These are phyloP conservation scores for Plantago coronopus DNA, from an alignment of 305 asterid species.

Conservation along the genomic window DNA sequence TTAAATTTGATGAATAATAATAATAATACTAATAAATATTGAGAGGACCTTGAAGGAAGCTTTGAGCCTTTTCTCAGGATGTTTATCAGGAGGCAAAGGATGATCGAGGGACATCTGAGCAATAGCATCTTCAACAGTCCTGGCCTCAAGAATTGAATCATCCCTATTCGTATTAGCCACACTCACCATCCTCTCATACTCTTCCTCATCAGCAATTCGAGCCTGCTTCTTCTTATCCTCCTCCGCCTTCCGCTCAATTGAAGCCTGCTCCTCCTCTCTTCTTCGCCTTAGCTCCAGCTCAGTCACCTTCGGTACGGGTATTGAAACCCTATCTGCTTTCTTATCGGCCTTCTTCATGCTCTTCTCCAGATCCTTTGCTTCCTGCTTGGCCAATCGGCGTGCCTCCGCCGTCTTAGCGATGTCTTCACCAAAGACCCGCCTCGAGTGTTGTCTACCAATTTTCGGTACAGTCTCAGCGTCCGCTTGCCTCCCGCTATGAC, in stretches of 20 bases:
- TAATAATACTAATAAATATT: neutral
- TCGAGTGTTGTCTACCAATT: too few species aligned
- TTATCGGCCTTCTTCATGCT: constrained; percentile 73
- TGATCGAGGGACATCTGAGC: constrained; percentile 59
- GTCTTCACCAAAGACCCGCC: too few species aligned
- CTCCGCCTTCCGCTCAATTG: constrained; percentile 51
- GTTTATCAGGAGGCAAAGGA: constrained; percentile 68
- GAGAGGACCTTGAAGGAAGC: constrained; percentile 76
- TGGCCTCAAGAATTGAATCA: constrained; percentile 76
- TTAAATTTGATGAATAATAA: neutral
- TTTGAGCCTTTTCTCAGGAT: constrained; percentile 93
- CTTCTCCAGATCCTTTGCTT: constrained; percentile 75
- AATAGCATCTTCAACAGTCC: constrained; percentile 77
- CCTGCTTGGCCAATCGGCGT: constrained; percentile 76
- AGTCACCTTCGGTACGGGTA: constrained; percentile 80
- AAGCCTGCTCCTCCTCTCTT: constrained; percentile 77
- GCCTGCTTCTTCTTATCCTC: constrained; percentile 70
- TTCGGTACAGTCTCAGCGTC: too few species aligned
- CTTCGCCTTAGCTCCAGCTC: constrained; percentile 67
- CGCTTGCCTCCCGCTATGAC: too few species aligned
- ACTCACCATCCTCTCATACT: constrained; percentile 70
- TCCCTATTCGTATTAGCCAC: constrained; percentile 74
- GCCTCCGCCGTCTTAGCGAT: constrained; percentile 79
- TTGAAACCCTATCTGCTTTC: constrained; percentile 67
- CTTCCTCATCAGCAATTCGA: constrained; percentile 75